Percentiles rank a stretch among this genome's conserved stretches.
phyloP scores from a whole-genome alignment of 768 basidiomycete genomes.

The Tricholoma sp. region DNA sequence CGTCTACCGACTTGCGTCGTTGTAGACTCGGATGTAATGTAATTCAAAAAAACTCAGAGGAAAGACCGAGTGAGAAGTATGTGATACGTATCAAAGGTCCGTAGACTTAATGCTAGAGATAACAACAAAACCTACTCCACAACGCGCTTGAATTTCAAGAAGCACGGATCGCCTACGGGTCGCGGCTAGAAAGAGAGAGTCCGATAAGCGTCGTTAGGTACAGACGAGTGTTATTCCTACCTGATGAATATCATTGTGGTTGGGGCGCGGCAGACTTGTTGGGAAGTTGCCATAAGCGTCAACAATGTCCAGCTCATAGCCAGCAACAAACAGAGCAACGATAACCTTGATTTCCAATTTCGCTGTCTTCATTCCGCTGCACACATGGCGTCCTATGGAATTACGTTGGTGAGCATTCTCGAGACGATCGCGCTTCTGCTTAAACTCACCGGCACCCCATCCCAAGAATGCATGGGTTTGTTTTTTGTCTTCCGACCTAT shows the following conservation, averaged over 20 bases:
- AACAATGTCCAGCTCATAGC: conserved; percentile 32
- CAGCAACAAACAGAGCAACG: conserved; percentile 26
- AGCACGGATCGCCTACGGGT: background rate
- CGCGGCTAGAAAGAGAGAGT: background rate
- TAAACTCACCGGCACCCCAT: conserved; percentile 34
- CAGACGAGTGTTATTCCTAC: conserved; percentile 6
- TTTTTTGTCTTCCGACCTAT: conserved; percentile 32
- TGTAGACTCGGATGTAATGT: too few species aligned
- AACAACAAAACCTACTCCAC: background rate
- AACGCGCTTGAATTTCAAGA: background rate
- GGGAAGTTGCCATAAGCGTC: conserved; percentile 25
- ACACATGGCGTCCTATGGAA: conserved; percentile 33
- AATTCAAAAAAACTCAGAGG: too few species aligned
- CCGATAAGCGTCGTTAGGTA: background rate
- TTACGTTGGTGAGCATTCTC: background rate
- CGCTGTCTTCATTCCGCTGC: conserved; percentile 33
- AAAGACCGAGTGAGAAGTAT: too few species aligned
- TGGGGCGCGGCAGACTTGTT: conserved; percentile 19
- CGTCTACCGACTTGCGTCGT: too few species aligned
- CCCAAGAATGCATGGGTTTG: conserved; percentile 27
- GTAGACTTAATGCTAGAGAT: too few species aligned
- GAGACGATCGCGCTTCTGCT: background rate
- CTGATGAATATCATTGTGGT: conserved; percentile 29
- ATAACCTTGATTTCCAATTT: conserved; percentile 36
- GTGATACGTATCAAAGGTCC: too few species aligned